Conservation (phyloP, 163 green algal species). For the Prototheca wickerhamii region DNA sequence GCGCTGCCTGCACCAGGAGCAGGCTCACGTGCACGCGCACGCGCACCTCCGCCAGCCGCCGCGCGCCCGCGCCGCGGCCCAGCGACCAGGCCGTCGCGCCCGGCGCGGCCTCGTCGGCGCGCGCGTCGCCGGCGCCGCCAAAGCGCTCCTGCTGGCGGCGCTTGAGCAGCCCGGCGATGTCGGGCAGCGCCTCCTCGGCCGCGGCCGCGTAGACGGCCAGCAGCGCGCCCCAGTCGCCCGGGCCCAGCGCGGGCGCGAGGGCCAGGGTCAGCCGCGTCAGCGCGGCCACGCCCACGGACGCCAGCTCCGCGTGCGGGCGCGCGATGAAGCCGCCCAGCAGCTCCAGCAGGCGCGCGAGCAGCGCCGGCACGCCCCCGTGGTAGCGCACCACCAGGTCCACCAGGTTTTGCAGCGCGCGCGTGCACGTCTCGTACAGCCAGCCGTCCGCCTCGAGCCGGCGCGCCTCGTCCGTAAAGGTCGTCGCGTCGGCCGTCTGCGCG, state of each 20-base stretch:
- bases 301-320: slow-evolving; percentile 70
- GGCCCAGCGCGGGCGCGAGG: slow-evolving; percentile 27
- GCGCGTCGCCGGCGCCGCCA: slow-evolving; percentile 15
- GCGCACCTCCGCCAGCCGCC: slow-evolving; percentile 57
- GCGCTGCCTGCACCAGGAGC: slow-evolving; percentile 63
- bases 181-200: slow-evolving; percentile 44
- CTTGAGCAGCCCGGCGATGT: slow-evolving; percentile 42
- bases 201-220: slow-evolving; percentile 32
- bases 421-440: slow-evolving; percentile 96
- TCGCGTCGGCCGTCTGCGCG: slow-evolving; percentile 83
- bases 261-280: slow-evolving; percentile 57
- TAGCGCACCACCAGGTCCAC: slow-evolving; percentile 50
- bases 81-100: slow-evolving; percentile 23
- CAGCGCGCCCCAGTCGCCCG: slow-evolving; percentile 34
- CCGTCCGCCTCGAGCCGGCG: slow-evolving; percentile 61
- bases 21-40: slow-evolving; percentile 66
- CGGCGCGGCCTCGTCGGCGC: neutral
- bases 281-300: slow-evolving; percentile 79
- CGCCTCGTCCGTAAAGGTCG: slow-evolving; percentile 78
- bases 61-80: slow-evolving; percentile 55
- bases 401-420: slow-evolving; percentile 82
- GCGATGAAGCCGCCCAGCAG: slow-evolving; percentile 67
- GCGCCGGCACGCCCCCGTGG: slow-evolving; percentile 22
- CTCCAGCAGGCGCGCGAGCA: slow-evolving; percentile 60
- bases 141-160: slow-evolving; percentile 11